phyloP scores from a whole-genome alignment of 2,329 filamentous ascomycete genomes.

The Leptodontidium sp. region DNA sequence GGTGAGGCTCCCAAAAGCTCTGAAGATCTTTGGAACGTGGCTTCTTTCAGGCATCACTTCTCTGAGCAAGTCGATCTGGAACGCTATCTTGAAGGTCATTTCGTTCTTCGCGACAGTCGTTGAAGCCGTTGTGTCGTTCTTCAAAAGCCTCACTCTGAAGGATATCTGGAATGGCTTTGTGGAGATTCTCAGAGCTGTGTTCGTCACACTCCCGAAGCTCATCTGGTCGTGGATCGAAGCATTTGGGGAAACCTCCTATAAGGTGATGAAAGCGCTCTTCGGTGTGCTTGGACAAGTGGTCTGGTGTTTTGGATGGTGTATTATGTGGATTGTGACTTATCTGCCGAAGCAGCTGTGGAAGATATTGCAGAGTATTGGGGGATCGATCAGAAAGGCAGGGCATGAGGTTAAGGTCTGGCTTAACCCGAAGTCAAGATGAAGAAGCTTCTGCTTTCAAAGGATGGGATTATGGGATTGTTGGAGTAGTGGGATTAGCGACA shows the following conservation, averaged over 20 bases:
- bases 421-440: constrained; percentile 48
- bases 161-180: constrained; percentile 52
- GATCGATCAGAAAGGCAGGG: constrained; percentile 45
- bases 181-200: constrained; percentile 45
- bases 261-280: constrained; percentile 46
- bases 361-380: constrained; percentile 46
- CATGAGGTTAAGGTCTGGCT: constrained; percentile 50
- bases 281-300: constrained; percentile 45
- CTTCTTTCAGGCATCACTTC: constrained; percentile 44
- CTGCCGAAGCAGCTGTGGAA: constrained; percentile 48
- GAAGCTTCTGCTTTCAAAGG: not conserved
- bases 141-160: constrained; percentile 49
- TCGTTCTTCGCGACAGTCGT: constrained; percentile 50
- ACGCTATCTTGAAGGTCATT: constrained; percentile 42
- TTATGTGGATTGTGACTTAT: constrained; percentile 48
- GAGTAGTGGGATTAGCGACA: not conserved
- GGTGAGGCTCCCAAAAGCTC: constrained; percentile 41
- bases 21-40: constrained; percentile 45
- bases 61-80: constrained; percentile 40
- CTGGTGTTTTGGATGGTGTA: constrained; percentile 39
- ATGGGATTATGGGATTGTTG: no score
- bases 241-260: constrained; percentile 41
- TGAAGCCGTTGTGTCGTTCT: constrained; percentile 48
- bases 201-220: constrained; percentile 45
- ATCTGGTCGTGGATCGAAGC: constrained; percentile 41